Evolutionary conservation across 2,329 filamentous ascomycete species (phyloP).

Genomic region (Dothistroma septosporum): DNA sequence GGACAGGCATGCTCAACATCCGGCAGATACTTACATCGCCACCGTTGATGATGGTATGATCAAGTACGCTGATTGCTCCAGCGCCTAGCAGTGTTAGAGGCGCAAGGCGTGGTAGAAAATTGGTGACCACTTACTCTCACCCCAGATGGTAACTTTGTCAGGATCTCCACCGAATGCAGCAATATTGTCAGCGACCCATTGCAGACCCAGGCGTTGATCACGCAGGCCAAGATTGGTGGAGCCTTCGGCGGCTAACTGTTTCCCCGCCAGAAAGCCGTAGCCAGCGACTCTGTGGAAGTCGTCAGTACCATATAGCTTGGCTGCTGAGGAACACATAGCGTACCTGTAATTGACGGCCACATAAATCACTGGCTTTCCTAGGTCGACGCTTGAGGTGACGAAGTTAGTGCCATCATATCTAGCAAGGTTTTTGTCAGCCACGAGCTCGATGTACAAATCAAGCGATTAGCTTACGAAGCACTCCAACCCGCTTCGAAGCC

Average conservation of each 20-base stretch:
- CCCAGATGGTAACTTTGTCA: conserved; percentile 24
- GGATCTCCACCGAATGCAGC: conserved; percentile 29
- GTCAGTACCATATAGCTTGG: background rate
- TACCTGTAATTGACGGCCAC: conserved; percentile 25
- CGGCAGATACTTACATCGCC: conserved; percentile 39
- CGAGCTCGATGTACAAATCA: conserved; percentile 22
- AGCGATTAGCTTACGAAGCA: background rate
- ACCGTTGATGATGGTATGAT: conserved; percentile 68
- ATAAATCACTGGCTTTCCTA: conserved; percentile 51
- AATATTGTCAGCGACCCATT: conserved; percentile 46
- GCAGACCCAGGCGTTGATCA: conserved; percentile 26
- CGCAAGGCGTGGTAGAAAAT: too few relatives aligned
- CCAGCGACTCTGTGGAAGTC: conserved; percentile 26
- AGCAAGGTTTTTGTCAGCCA: conserved; percentile 12
- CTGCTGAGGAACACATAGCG: conserved; percentile 45
- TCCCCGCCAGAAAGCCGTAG: conserved; percentile 33
- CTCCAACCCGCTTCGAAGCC: conserved; percentile 37
- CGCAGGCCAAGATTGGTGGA: conserved; percentile 33
- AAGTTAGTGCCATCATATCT: conserved; percentile 39
- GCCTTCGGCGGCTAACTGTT: conserved; percentile 32
- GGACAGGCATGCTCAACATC: background rate
- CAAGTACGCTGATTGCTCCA: conserved; percentile 62
- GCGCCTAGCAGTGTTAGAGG: too few relatives aligned
- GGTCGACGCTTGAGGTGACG: conserved; percentile 38
- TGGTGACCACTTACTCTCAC: conserved; percentile 3